A percentile compares a stretch with the other conserved stretches of the same genome.
Conservation (phyloP, 2,329 filamentous ascomycete species). For the Alternaria novae-zelandiae region DNA sequence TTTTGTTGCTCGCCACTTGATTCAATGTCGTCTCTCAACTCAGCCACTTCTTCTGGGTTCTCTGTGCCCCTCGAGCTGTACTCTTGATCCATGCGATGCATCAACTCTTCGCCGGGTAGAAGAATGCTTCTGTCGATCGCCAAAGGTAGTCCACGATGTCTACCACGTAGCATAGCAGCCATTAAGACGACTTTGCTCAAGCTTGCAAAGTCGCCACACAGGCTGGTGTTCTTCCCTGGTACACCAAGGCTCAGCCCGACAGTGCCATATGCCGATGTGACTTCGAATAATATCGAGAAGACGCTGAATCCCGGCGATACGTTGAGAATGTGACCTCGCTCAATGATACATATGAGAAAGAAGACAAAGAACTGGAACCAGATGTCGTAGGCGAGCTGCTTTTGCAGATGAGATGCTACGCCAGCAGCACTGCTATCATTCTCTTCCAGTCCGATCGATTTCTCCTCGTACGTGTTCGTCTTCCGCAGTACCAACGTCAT, state of each 20-base stretch:
- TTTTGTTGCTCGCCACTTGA: conserved; percentile 15
- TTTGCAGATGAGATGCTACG: conserved; percentile 60
- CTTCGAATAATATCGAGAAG: conserved; percentile 59
- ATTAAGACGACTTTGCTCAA: conserved; percentile 65
- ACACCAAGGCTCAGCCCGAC: conserved; percentile 67
- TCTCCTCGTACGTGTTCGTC: conserved; percentile 75
- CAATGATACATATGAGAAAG: conserved; percentile 66
- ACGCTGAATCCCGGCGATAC: conserved; percentile 38
- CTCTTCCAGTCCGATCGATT: conserved; percentile 66
- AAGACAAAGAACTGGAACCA: conserved; percentile 70
- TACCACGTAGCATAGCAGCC: conserved; percentile 59
- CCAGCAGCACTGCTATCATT: conserved; percentile 20
- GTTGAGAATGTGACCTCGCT: conserved; percentile 60
- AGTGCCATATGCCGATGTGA: conserved; percentile 65
- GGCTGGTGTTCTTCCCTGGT: conserved; percentile 61
- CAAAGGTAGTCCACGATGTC: conserved; percentile 38
- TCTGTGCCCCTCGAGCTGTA: conserved; percentile 27
- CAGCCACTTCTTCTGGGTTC: conserved; percentile 18
- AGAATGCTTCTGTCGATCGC: conserved; percentile 42
- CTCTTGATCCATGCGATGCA: conserved; percentile 43
- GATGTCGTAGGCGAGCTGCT: conserved; percentile 70
- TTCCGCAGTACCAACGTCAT: conserved; percentile 69
- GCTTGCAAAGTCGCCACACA: conserved; percentile 61
- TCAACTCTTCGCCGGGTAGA: conserved; percentile 41
- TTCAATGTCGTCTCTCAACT: conserved; percentile 22